Percentiles rank a stretch among this genome's conserved stretches.
Evolutionary conservation across 164 flowering plant genomes (phyloP).

Genomic region (Warburgia ugandensis): DNA sequence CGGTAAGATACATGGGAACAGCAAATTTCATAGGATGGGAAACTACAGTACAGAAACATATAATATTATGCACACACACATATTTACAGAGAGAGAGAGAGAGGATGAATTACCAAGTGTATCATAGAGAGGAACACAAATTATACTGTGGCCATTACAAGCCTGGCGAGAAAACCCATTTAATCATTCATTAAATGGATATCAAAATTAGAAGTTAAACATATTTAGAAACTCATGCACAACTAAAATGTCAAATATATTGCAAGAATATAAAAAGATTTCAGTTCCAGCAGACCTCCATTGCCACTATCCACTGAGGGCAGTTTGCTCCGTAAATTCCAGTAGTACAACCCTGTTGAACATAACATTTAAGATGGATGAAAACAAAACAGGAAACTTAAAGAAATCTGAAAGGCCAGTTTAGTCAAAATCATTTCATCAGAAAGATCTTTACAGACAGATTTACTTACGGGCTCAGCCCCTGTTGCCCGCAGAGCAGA

Average conservation of each 20-base stretch:
- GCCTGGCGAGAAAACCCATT: conserved; percentile 41
- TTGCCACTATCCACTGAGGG: conserved; percentile 89
- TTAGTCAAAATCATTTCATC: background rate
- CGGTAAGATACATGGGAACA: no score
- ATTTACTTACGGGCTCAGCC: conserved; percentile 69
- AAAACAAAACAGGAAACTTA: background rate
- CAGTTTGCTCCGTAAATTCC: conserved; percentile 94
- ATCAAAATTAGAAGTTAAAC: background rate
- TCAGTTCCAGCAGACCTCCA: conserved; percentile 59
- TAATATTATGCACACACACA: no score
- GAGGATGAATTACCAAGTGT: conserved; percentile 80
- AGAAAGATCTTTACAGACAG: background rate
- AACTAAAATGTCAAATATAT: background rate
- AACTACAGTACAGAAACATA: no score
- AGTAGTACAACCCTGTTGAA: conserved; percentile 53
- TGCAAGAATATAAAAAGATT: background rate
- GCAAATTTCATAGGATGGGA: no score
- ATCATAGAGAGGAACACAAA: conserved; percentile 95
- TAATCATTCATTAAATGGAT: background rate
- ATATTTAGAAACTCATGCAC: background rate
- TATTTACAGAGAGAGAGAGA: no score
- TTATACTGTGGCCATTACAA: conserved; percentile 70
- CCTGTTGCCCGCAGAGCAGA: conserved; percentile 75
- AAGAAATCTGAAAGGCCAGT: background rate
- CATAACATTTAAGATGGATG: background rate